Base-by-base conservation (phyloP, 1,284 basidiomycete species). In the Ustilago lituana region DNA sequence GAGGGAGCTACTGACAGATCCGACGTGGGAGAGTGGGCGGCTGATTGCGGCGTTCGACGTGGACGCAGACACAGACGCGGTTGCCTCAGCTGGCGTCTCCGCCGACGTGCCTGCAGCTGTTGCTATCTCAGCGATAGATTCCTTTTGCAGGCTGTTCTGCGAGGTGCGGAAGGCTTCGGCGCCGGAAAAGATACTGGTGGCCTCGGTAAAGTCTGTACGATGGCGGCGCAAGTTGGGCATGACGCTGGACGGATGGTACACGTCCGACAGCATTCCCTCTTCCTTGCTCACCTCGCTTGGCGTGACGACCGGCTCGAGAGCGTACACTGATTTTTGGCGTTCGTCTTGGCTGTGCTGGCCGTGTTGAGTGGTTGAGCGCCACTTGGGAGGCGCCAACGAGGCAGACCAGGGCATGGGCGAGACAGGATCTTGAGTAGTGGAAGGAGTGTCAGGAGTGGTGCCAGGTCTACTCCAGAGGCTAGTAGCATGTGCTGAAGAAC, bases 111-210 rank as follows among this genome's bases (percentile, higher is more conserved):
- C 15, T 15, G 39, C 17, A 6, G 32, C 26, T 0, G 37, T 43
- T 6, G 26, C 38, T 5, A 39, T 46, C 31, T 64, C 57, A 5
- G 48, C 41, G 26, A 53, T 17, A n/a, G 15, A 15, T 5, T 59
- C 56, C 36, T 64, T 60, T n/a, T 69, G 43, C 20, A 60, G 36
- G 40, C 55, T 63, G 19, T 31, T 58, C 29, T 57, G 51, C 4
- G 65, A 68, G 8, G 23, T 37, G 23, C 44, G 37, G 19, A 58
- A 39, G 6, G 23, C 55, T 12, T 51, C 64, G 14, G 47, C 40
- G n/a, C 66, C 49, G 3, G 61, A 69, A 38, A 54, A 71, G 53
- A 72, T 51, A 47, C 69, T 72, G 2, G 63, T 72, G 1, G 56
- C 69, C 20, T 50, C 60, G 12, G 69, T 72, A 26, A 62, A 67